Evolutionary conservation across 2,329 filamentous ascomycete genomes (phyloP).

Genomic region (Colletotrichum horii): DNA sequence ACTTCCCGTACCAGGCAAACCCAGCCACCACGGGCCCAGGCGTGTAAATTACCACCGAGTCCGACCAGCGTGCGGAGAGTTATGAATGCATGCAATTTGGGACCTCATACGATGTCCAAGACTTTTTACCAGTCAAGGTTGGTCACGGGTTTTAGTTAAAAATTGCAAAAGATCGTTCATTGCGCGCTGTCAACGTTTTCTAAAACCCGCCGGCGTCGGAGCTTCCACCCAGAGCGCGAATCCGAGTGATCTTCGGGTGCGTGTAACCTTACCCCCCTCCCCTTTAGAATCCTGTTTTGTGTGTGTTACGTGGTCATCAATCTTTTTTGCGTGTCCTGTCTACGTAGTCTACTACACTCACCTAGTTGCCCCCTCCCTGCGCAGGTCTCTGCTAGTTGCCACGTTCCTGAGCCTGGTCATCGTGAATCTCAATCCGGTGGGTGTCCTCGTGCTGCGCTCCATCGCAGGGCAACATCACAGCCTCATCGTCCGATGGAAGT

Average conservation of each 20-base stretch:
- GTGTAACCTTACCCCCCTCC: not conserved
- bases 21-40: not conserved
- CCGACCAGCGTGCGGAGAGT: not conserved
- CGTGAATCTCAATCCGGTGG: not conserved
- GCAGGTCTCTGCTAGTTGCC: not conserved
- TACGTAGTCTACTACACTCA: not conserved
- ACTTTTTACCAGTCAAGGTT: not conserved
- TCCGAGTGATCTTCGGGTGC: not conserved
- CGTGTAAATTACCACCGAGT: not conserved
- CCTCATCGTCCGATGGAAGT: not conserved
- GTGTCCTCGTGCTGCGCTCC: not conserved
- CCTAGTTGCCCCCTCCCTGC: not conserved
- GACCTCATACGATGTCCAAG: constrained; percentile 8
- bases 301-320: not conserved
- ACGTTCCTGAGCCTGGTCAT: not conserved
- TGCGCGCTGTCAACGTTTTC: not conserved
- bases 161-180: not conserved
- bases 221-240: not conserved
- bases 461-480: not conserved
- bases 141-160: not conserved
- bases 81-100: not conserved
- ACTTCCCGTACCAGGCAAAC: not conserved
- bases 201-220: not conserved
- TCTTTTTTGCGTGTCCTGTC: not conserved
- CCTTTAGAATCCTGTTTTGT: not conserved